phyloP scores from a whole-genome alignment of 345 rosid species.

The Hypericum perforatum region DNA sequence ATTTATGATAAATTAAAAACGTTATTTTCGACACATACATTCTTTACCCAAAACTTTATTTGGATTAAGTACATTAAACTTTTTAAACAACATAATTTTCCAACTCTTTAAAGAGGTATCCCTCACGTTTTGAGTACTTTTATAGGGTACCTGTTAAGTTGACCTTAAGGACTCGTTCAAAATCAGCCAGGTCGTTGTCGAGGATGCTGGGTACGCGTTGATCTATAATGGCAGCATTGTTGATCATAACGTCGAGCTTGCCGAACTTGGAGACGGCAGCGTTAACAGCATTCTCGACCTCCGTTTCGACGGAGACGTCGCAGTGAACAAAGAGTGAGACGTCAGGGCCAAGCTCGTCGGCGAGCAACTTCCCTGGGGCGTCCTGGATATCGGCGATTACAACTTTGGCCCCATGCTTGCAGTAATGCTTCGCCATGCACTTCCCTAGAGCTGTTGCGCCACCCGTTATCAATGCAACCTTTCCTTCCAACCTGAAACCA shows the following conservation, averaged over 20 bases:
- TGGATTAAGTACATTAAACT: too few species aligned
- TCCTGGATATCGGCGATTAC: constrained; percentile 32
- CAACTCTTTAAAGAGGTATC: too few species aligned
- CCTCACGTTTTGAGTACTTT: too few species aligned
- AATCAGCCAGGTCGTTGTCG: constrained; percentile 6
- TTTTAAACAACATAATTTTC: too few species aligned
- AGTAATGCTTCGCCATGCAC: constrained; percentile 26
- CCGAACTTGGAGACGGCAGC: constrained; percentile 12
- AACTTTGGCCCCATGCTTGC: too few species aligned
- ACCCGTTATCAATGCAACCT: constrained; percentile 30
- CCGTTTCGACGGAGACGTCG: constrained; percentile 5
- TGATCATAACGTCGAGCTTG: constrained; percentile 29
- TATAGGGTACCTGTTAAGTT: constrained; percentile 12
- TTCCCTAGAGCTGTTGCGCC: constrained; percentile 36
- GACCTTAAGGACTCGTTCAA: constrained; percentile 7
- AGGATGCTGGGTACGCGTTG: background rate
- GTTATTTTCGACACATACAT: too few species aligned
- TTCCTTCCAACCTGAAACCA: constrained; percentile 32
- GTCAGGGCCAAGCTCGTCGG: background rate
- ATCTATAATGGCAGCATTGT: constrained; percentile 16
- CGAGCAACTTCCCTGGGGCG: constrained; percentile 12
- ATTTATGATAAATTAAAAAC: too few species aligned
- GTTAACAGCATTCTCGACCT: constrained; percentile 5
- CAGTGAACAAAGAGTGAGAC: constrained; percentile 7
- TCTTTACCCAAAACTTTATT: too few species aligned